These are phyloP conservation scores for Irpex sp. DNA, from an alignment of 1,284 basidiomycete genomes.

Conservation along the genomic window DNA sequence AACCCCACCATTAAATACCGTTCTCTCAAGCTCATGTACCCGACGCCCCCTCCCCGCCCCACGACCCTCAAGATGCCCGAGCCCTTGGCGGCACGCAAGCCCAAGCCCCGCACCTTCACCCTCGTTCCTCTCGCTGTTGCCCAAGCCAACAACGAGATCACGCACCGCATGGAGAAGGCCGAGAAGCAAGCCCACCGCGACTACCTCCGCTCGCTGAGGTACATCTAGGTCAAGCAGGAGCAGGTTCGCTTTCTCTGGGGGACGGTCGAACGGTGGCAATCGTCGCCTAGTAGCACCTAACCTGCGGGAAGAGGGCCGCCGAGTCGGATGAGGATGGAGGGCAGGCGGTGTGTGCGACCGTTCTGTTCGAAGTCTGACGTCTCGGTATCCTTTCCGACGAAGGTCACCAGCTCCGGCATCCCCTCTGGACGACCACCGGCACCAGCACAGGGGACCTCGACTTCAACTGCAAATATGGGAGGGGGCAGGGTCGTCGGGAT, in stretches of 20 bases:
- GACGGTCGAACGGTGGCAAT: neutral
- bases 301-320: neutral
- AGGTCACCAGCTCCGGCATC: too few species aligned
- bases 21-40: conserved; percentile 2
- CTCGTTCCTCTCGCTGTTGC: conserved; percentile 5
- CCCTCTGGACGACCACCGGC: too few species aligned
- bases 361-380: neutral
- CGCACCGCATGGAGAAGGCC: conserved; percentile 4
- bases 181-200: conserved; percentile 4
- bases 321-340: neutral
- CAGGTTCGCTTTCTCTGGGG: neutral
- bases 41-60: neutral
- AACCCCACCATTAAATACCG: neutral
- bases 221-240: neutral
- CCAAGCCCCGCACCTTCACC: neutral
- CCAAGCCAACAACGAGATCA: conserved; percentile 1
- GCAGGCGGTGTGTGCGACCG: neutral
- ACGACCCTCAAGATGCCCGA: neutral
- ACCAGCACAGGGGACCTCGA: too few species aligned
- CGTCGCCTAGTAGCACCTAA: neutral
- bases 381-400: too few species aligned
- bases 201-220: neutral
- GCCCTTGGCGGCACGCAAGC: neutral
- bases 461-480: too few species aligned
- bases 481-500: too few species aligned